Evolutionary conservation across 306 rosid genomes (phyloP), one percentile per base, ranked within the genome.

Genomic region (Morella rubra): DNA sequence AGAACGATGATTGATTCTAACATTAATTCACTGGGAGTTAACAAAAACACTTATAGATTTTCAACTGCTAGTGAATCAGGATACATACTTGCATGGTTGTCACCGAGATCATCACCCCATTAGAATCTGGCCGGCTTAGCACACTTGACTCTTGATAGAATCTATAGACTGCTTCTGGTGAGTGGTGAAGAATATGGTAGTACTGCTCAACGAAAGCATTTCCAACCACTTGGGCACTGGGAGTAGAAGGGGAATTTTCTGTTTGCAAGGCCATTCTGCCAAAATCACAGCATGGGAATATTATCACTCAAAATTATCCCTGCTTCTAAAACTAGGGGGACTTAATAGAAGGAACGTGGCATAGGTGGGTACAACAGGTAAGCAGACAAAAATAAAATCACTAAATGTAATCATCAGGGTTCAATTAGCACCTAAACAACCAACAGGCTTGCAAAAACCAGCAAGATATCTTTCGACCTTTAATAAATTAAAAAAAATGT

Each of bases 191-290:
- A 80, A 92, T 90, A 76, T 82, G 89, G 76, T 92, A 92, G 84
- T 92, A 90, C 82, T 92, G 97, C 74, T 86, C 90, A 75, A 91
- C 93, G 84, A 91, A 91, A 73, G 94, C 94, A 71, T 89, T 86
- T 61, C 91, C 94, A 76, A 91, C 88, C 81, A 89, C 45, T 82
- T 89, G 84, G 12, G 97, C 89, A 77, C 79, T 80, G 53, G 88
- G 93, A 37, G 83, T 41, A 46, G 82, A 47, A 53, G 87, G 85
- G 76, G 82, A 78, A 60, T 76, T 69, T 60, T 81, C 83, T 54
- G 89, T 80, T 80, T 87, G 89, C 83, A 83, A 69, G 65, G 94
- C 93, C 97, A 91, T 87, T 80, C 89, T 89, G 85, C 76, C 19
- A 9, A 76, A 65, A 44, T 52, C 1, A 11, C 15, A 6, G 62